Evolutionary conservation across 148 eudicot genomes (phyloP).

Genomic region (Rhododendron simsii): DNA sequence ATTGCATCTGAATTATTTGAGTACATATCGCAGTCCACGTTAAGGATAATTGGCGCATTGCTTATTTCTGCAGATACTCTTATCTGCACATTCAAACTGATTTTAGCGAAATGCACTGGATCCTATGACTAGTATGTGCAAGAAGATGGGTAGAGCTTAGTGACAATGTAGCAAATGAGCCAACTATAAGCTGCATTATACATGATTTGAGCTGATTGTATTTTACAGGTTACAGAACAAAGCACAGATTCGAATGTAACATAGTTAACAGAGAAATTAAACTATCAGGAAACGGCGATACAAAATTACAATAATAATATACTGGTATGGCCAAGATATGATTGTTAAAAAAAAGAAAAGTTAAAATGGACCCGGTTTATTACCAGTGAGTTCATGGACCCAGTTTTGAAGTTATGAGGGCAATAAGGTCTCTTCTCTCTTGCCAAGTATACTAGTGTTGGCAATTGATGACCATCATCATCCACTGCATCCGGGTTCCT

Average conservation of each 20-base stretch:
- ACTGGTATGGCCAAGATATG: background rate
- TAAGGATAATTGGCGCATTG: constrained; percentile 41
- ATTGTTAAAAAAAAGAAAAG: too few species aligned
- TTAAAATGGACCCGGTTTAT: background rate
- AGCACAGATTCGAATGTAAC: background rate
- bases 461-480: constrained; percentile 31
- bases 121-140: background rate
- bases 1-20: constrained; percentile 39
- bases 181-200: too few species aligned
- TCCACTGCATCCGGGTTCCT: constrained; percentile 25
- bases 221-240: background rate
- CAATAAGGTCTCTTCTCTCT: constrained; percentile 39
- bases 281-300: too few species aligned
- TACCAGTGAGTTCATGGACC: constrained; percentile 43
- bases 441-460: constrained; percentile 41
- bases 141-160: too few species aligned
- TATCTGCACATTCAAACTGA: constrained; percentile 24
- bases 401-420: constrained; percentile 48
- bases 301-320: background rate
- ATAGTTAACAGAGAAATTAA: too few species aligned
- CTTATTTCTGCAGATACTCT: constrained; percentile 45
- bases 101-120: background rate
- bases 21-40: constrained; percentile 46
- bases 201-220: too few species aligned
- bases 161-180: too few species aligned